A percentile compares a stretch with the other conserved stretches of the same genome.
Conservation (phyloP, 164 flowering plant genomes). For the Cinnamomum micranthum region DNA sequence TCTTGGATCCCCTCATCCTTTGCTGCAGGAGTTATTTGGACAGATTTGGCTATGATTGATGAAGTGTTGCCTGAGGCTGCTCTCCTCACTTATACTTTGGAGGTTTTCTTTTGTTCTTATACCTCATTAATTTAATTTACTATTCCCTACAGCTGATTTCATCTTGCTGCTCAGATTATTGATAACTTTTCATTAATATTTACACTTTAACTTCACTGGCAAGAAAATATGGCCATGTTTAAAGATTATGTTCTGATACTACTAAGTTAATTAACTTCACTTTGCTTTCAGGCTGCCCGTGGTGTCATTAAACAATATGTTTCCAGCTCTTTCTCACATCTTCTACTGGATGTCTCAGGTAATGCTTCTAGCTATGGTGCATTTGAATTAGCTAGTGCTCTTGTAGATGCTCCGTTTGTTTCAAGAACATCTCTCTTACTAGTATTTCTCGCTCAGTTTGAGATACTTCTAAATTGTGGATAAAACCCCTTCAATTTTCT, state of each 20-base stretch:
- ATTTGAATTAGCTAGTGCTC: background rate
- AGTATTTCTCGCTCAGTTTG: too few relatives aligned
- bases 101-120: slow-evolving; percentile 40
- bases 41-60: slow-evolving; percentile 67
- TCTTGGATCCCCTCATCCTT: background rate
- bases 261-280: background rate
- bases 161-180: too few relatives aligned
- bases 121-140: background rate
- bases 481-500: too few relatives aligned
- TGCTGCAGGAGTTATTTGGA: slow-evolving; percentile 75
- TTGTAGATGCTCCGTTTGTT: too few relatives aligned
- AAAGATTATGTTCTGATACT: background rate
- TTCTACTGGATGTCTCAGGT: slow-evolving; percentile 77
- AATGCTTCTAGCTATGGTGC: slow-evolving; percentile 8
- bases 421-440: too few relatives aligned
- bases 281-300: slow-evolving; percentile 58
- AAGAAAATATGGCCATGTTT: too few relatives aligned
- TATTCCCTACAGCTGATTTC: background rate
- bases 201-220: background rate
- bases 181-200: background rate
- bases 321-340: slow-evolving; percentile 51
- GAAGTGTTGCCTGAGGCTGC: slow-evolving; percentile 83
- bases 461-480: too few relatives aligned
- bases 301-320: slow-evolving; percentile 59
- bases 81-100: slow-evolving; percentile 50